Conservation (phyloP, 1,284 basidiomycete genomes). For the Malassezia slooffiae region DNA sequence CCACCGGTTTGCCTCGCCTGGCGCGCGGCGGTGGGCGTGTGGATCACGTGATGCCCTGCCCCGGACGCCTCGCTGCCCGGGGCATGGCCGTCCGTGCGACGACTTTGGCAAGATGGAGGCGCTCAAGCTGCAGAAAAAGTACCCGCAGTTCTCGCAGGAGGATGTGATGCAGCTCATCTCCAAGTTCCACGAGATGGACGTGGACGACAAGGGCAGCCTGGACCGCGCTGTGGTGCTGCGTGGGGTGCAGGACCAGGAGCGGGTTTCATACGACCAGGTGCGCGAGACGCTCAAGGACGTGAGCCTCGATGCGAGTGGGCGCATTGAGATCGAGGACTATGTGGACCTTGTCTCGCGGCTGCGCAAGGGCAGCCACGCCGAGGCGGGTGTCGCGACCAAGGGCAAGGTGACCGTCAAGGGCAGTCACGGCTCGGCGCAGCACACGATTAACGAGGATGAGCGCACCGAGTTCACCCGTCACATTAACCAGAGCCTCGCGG, state of each 20-base stretch:
- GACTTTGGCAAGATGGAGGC: conserved; percentile 56
- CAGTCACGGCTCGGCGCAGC: conserved; percentile 86
- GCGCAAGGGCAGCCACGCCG: conserved; percentile 49
- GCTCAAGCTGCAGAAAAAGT: conserved; percentile 80
- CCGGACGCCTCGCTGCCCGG: background rate
- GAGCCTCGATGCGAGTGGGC: conserved; percentile 83
- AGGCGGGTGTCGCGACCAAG: conserved; percentile 49
- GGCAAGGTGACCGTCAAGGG: conserved; percentile 92
- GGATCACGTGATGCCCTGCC: background rate
- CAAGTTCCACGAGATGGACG: conserved; percentile 37
- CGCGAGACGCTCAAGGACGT: conserved; percentile 80
- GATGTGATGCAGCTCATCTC: conserved; percentile 45
- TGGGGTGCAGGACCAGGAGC: conserved; percentile 32
- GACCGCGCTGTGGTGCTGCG: conserved; percentile 40
- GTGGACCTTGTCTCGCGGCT: conserved; percentile 86
- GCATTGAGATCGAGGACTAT: conserved; percentile 95
- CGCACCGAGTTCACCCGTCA: conserved; percentile 90
- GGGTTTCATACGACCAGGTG: conserved; percentile 39
- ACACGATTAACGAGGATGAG: conserved; percentile 98
- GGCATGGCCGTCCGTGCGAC: conserved; percentile 12
- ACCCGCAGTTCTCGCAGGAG: conserved; percentile 62
- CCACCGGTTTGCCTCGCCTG: background rate
- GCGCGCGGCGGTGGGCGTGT: background rate
- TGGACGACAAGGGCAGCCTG: conserved; percentile 42
- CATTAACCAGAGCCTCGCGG: conserved; percentile 83